phyloP scores from a whole-genome alignment of 768 basidiomycete species.

The Lenzites betulinus region DNA sequence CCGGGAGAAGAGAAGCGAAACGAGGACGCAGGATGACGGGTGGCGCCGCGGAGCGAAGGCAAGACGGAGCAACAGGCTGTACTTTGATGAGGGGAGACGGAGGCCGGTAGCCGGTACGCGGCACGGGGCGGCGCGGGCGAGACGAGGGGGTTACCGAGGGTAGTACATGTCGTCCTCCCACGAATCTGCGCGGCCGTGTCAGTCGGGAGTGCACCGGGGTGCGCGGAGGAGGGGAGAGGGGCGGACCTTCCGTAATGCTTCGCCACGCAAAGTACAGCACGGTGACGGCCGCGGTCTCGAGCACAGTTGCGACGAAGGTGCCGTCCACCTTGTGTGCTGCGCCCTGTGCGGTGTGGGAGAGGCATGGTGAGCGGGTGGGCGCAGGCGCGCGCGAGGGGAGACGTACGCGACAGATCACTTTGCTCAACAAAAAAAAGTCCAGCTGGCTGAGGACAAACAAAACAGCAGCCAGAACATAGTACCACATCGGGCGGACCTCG shows the following conservation, averaged over 20 bases:
- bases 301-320: conserved; percentile 80
- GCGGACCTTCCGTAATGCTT: conserved; percentile 85
- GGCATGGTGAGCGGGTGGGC: background rate
- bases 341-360: conserved; percentile 40
- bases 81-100: background rate
- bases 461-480: conserved; percentile 70
- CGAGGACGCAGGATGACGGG: background rate
- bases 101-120: background rate
- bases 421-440: conserved; percentile 78
- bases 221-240: background rate
- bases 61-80: background rate
- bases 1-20: background rate
- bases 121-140: background rate
- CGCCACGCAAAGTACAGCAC: conserved; percentile 80
- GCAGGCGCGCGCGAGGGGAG: background rate
- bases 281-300: conserved; percentile 76
- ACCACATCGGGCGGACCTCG: conserved; percentile 80
- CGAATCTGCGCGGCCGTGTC: conserved; percentile 30
- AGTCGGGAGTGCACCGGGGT: background rate
- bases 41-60: background rate
- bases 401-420: conserved; percentile 72
- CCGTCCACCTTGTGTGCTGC: conserved; percentile 77
- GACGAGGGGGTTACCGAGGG: conserved; percentile 29
- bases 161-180: conserved; percentile 55
- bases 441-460: conserved; percentile 82